Conservation (phyloP, 140 eudicot species). For the Erigeron philadelphicus region DNA sequence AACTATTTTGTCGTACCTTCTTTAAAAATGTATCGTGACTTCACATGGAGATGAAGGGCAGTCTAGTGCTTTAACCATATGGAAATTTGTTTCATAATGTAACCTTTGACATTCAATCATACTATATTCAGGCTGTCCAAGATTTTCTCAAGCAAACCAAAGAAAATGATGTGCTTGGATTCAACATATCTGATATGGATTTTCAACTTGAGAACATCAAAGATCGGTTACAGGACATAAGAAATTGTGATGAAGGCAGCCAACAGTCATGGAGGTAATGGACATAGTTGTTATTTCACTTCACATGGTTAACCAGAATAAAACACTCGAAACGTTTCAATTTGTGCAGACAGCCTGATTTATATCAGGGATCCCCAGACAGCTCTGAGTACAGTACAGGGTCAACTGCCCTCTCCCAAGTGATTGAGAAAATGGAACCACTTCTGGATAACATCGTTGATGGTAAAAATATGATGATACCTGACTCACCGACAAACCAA, state of each 20-base stretch:
- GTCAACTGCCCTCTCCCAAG: constrained; percentile 53
- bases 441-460: constrained; percentile 36
- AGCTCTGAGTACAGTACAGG: constrained; percentile 96
- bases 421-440: constrained; percentile 35
- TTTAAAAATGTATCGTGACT: constrained; percentile 9
- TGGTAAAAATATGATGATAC: constrained; percentile 28
- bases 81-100: neutral
- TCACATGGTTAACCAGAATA: neutral
- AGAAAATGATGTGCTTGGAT: constrained; percentile 43
- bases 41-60: neutral
- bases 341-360: constrained; percentile 63
- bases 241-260: constrained; percentile 52
- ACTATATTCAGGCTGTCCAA: constrained; percentile 62
- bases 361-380: constrained; percentile 68
- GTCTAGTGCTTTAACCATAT: constrained; percentile 12
- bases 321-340: neutral
- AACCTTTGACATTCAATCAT: neutral
- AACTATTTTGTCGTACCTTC: constrained; percentile 3
- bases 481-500: constrained; percentile 34
- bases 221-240: constrained; percentile 53
- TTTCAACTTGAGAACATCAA: constrained; percentile 48
- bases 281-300: constrained; percentile 14
- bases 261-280: constrained; percentile 66
- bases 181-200: constrained; percentile 41
- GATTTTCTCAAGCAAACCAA: constrained; percentile 65